phyloP scores from a whole-genome alignment of 2,329 filamentous ascomycete genomes.

The Talaromyces sp. region DNA sequence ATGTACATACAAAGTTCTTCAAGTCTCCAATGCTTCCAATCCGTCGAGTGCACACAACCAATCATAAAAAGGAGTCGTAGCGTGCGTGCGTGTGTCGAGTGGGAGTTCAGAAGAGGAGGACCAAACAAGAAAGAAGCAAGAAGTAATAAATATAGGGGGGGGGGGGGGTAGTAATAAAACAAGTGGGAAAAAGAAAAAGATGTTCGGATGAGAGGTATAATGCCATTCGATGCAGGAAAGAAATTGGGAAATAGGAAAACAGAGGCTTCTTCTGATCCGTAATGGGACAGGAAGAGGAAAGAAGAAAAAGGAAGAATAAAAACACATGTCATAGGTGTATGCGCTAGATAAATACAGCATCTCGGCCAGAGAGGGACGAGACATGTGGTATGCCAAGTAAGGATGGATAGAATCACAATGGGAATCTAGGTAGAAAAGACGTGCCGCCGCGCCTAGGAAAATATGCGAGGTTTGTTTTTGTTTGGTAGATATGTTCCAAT shows the following conservation, averaged over 20 bases:
- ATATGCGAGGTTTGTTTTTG: neutral
- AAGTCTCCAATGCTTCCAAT: neutral
- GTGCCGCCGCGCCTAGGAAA: neutral
- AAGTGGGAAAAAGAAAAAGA: neutral
- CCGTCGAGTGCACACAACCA: neutral
- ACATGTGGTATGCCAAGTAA: neutral
- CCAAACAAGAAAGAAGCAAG: neutral
- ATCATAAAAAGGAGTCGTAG: neutral
- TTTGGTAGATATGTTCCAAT: constrained; percentile 12
- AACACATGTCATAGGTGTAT: neutral
- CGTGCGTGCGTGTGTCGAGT: neutral
- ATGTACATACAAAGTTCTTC: neutral
- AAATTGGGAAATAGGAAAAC: neutral
- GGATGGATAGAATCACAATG: neutral
- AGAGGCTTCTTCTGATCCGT: neutral
- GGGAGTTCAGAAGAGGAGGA: neutral
- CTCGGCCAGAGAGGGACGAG: neutral
- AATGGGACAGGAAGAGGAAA: neutral
- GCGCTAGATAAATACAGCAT: neutral
- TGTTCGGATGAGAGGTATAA: neutral
- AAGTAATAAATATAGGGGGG: neutral
- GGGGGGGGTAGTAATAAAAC: neutral
- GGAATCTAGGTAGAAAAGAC: neutral
- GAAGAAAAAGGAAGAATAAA: neutral
- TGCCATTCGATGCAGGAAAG: neutral